Percentiles rank a stretch among this genome's conserved stretches.
Conservation (phyloP, 2,329 filamentous ascomycete species). For the Mollisia scopiformis region DNA sequence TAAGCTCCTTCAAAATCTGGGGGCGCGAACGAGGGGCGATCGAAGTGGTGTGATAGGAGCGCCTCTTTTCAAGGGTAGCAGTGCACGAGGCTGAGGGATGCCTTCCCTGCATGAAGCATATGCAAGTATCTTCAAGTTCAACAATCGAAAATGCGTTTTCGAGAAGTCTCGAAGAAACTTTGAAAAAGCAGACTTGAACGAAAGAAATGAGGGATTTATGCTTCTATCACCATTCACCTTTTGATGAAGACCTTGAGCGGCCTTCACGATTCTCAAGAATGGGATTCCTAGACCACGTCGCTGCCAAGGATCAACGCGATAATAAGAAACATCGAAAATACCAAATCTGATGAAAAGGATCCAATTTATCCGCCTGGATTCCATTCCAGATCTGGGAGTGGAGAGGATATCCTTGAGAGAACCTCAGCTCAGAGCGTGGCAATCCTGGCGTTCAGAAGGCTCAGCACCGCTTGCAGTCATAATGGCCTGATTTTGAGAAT, state of each 20-base stretch:
- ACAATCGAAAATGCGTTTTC: background rate
- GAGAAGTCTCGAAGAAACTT: background rate
- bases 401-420: constrained; percentile 10
- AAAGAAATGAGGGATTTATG: constrained; percentile 5
- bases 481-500: constrained; percentile 25
- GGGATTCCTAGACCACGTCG: background rate
- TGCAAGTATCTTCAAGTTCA: background rate
- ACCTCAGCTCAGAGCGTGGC: constrained; percentile 6
- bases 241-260: background rate
- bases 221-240: background rate
- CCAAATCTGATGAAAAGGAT: background rate
- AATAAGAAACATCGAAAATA: background rate
- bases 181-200: background rate
- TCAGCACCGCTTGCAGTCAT: constrained; percentile 14
- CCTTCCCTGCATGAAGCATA: constrained; percentile 12
- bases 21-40: constrained; percentile 1
- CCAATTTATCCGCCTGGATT: constrained; percentile 6
- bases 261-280: background rate
- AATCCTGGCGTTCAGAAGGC: constrained; percentile 10
- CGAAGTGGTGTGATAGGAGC: constrained; percentile 7
- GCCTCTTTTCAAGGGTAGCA: constrained; percentile 4
- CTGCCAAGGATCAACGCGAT: background rate
- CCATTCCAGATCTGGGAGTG: constrained; percentile 6
- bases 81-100: constrained; percentile 11
- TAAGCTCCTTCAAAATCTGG: constrained; percentile 1